Base-by-base conservation (phyloP, 2,329 filamentous ascomycete genomes). In the Colletotrichum theobromicola region DNA sequence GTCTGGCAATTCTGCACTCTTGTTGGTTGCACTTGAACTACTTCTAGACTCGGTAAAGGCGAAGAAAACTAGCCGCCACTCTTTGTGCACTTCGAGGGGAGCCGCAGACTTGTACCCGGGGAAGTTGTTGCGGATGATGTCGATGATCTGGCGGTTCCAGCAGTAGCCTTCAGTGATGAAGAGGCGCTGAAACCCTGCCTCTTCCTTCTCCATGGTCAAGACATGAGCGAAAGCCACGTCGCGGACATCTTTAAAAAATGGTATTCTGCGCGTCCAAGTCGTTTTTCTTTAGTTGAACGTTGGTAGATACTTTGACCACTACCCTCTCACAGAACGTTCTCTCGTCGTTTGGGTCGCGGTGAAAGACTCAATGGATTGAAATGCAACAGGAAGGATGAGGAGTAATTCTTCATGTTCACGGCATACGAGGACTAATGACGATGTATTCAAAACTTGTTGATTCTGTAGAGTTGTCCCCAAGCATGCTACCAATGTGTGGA, bases 41-140 rank as follows among this genome's bases (percentile, higher is more conserved):
- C 24, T 57, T 18, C 3, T 0, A 57, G 1, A 2, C 16, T 28
- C 24, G 4, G 4, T 24, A 5, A 18, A 1, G 3, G 5, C 4
- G 7, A 57, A 13, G 16, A 2, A 28, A 10, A 57, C 53, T 28
- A 9, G 26, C 53, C 60, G 3, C n/a, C 60, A 18, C 57, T 16
- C 28, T 34, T 60, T 0, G 28, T 32, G 28, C 28, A n/a, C 16
- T 30, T 30, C 2, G 57, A 30, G 18, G 57, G 57, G 18, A 60
- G 57, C 7, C 7, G 15, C 28, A 8, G 24, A 30, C 10, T 30
- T 21, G 57, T 60, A 34, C 28, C 34, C 28, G 6, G 28, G 57
- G 57, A 60, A 60, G 57, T 24, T n/a, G 9, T 21, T 60, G 18
- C 57, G 28, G 28, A 60, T 32, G 18, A 60, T 60, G 18, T 60